A percentile compares a stretch with the other conserved stretches of the same genome.
Evolutionary conservation across 1,284 basidiomycete genomes (phyloP).

Genomic region (Melampsora larici-populina): DNA sequence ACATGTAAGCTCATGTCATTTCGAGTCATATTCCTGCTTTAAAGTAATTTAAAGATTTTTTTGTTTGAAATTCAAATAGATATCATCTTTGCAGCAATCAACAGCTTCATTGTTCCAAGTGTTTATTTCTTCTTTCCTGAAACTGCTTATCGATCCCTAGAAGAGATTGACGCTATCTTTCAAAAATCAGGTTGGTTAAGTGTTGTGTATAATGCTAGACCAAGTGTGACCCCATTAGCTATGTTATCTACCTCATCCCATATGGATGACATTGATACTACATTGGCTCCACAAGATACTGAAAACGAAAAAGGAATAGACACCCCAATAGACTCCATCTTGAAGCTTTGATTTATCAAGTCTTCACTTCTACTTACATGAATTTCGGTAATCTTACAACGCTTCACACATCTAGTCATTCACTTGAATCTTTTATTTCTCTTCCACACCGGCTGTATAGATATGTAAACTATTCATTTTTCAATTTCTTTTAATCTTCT

Average conservation of each 20-base stretch:
- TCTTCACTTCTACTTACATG: no score
- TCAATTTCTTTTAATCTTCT: no score
- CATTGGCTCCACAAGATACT: background rate
- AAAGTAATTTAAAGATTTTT: background rate
- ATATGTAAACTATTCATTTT: no score
- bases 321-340: no score
- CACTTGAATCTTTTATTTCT: no score
- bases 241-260: no score
- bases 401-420: no score
- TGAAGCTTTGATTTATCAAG: no score
- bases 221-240: constrained; percentile 5
- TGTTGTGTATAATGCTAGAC: constrained; percentile 22
- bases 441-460: no score
- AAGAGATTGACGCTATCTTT: constrained; percentile 56
- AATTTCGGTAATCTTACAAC: no score
- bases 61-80: constrained; percentile 48
- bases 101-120: constrained; percentile 63
- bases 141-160: constrained; percentile 63
- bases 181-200: constrained; percentile 41
- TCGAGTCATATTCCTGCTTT: background rate
- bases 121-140: constrained; percentile 68
- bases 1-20: constrained; percentile 54
- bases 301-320: background rate
- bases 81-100: constrained; percentile 64
- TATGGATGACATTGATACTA: background rate